These are phyloP conservation scores for Houttuynia cordata DNA, from an alignment of 164 flowering plant genomes.

Conservation along the genomic window DNA sequence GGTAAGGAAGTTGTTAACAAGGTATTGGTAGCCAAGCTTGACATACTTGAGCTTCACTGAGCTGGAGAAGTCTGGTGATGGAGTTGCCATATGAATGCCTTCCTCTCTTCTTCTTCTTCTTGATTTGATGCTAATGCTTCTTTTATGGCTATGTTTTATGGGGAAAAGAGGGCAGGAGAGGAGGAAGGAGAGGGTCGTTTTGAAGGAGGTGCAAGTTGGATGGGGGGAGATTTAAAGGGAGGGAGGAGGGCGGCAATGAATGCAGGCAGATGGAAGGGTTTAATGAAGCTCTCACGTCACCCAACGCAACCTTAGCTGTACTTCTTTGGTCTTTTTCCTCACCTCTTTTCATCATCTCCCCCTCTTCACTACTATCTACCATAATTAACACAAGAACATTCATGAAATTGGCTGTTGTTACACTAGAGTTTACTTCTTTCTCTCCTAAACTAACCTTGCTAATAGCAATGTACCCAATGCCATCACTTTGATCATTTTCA, in stretches of 20 bases:
- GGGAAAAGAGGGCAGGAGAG: background rate
- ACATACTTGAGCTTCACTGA: constrained; percentile 60
- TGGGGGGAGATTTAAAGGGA: constrained; percentile 18
- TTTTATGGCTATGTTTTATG: background rate
- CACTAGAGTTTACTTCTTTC: too few relatives aligned
- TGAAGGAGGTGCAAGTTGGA: background rate
- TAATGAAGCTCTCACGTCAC: constrained; percentile 13
- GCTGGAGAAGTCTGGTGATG: constrained; percentile 35
- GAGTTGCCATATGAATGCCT: background rate
- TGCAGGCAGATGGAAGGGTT: constrained; percentile 22
- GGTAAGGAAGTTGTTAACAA: constrained; percentile 40
- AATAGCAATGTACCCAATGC: too few relatives aligned
- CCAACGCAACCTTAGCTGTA: constrained; percentile 8
- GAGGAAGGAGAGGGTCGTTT: background rate
- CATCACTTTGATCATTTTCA: too few relatives aligned
- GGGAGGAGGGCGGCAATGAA: constrained; percentile 12
- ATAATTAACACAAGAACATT: background rate
- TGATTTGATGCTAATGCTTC: too few relatives aligned
- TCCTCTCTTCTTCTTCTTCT: too few relatives aligned
- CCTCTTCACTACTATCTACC: background rate
- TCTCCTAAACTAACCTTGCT: too few relatives aligned
- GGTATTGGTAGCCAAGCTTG: constrained; percentile 52
- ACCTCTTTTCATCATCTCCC: background rate
- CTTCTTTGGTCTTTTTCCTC: background rate
- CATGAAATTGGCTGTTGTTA: background rate